Evolutionary conservation across 257 asterid genomes (phyloP).

Genomic region (Ehretia macrophylla): DNA sequence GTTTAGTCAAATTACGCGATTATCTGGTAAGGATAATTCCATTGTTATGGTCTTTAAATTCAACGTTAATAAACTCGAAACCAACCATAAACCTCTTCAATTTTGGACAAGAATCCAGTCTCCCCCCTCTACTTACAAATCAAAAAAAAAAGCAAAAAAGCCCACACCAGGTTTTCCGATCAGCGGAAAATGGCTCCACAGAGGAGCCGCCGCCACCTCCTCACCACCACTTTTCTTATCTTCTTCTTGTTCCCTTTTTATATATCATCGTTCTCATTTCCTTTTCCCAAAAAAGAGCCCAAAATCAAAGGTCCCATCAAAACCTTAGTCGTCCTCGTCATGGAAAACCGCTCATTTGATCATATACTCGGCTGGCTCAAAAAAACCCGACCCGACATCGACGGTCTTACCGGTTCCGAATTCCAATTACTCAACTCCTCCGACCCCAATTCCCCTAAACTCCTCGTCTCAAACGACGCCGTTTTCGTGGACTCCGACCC

Average conservation of each 20-base stretch:
- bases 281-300: slow-evolving; percentile 41
- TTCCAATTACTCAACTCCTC: slow-evolving; percentile 69
- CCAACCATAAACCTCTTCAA: too few relatives aligned
- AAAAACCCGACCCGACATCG: slow-evolving; percentile 69
- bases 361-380: slow-evolving; percentile 89
- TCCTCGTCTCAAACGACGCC: slow-evolving; percentile 58
- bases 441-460: slow-evolving; percentile 50
- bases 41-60: too few relatives aligned
- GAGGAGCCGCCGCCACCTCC: slow-evolving; percentile 16
- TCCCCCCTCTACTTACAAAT: too few relatives aligned
- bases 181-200: slow-evolving; percentile 40
- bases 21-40: too few relatives aligned
- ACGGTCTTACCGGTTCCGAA: slow-evolving; percentile 74
- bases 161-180: too few relatives aligned
- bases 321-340: slow-evolving; percentile 76
- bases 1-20: too few relatives aligned
- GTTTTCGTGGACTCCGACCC: slow-evolving; percentile 77
- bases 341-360: slow-evolving; percentile 97
- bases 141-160: too few relatives aligned
- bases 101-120: too few relatives aligned
- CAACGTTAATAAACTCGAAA: too few relatives aligned
- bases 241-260: slow-evolving; percentile 29
- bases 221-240: slow-evolving; percentile 25
- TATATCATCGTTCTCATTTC: slow-evolving; percentile 36
- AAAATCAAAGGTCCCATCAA: slow-evolving; percentile 77